Conservation (phyloP, 768 basidiomycete genomes). For the Pisolithus marmoratus region DNA sequence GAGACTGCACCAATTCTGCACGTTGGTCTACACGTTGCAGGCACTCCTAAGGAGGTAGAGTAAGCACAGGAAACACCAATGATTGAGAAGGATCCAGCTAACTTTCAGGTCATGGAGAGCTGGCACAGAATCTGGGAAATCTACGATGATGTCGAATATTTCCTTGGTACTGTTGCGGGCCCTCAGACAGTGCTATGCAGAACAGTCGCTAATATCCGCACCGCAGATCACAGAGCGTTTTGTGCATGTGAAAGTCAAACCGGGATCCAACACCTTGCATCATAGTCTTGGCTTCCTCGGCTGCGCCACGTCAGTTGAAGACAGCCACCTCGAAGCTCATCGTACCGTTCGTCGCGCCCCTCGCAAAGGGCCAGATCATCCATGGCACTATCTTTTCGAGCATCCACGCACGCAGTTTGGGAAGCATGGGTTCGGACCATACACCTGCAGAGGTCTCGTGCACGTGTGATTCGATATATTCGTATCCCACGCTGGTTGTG, state of each 20-base stretch:
- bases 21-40: constrained; percentile 78
- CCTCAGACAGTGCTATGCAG: background rate
- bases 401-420: constrained; percentile 69
- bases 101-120: constrained; percentile 87
- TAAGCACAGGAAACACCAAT: background rate
- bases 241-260: constrained; percentile 92
- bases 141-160: constrained; percentile 94
- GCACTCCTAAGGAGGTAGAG: constrained; percentile 50
- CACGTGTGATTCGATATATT: constrained; percentile 76
- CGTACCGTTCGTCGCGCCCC: constrained; percentile 52
- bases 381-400: constrained; percentile 73
- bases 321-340: constrained; percentile 3
- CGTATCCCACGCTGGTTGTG: constrained; percentile 79
- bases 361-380: constrained; percentile 78
- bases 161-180: constrained; percentile 52
- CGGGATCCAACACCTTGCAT: constrained; percentile 73
- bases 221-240: constrained; percentile 84
- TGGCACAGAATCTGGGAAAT: constrained; percentile 82
- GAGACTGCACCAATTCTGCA: constrained; percentile 61
- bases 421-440: constrained; percentile 66
- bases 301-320: constrained; percentile 27
- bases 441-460: constrained; percentile 55
- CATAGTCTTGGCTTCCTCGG: constrained; percentile 66
- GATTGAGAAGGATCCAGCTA: constrained; percentile 1
- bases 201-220: constrained; percentile 29